Conservation (phyloP, 306 rosid species). For the Cyamopsis tetragonoloba region DNA sequence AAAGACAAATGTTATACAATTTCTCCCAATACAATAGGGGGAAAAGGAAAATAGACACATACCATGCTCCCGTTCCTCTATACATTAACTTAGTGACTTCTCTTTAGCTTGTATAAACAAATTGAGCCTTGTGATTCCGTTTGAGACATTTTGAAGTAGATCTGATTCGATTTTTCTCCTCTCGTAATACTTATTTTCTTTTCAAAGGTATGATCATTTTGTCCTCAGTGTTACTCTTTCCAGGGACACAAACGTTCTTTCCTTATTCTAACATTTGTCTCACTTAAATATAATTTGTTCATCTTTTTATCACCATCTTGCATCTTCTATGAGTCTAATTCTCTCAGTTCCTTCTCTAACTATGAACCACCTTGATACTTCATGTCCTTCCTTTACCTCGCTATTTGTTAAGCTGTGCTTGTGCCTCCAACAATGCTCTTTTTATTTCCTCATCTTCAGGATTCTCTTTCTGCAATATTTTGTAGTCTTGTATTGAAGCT, state of each 20-base stretch:
- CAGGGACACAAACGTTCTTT: neutral
- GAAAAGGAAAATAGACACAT: neutral
- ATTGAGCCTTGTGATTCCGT: neutral
- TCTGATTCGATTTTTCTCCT: conserved; percentile 7
- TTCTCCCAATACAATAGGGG: neutral
- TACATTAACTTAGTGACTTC: conserved; percentile 4
- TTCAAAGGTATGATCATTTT: neutral
- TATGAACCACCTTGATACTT: neutral
- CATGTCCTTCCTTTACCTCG: conserved; percentile 24
- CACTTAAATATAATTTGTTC: neutral
- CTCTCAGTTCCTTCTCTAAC: neutral
- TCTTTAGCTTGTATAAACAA: neutral
- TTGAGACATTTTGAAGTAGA: neutral
- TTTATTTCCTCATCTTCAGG: conserved; percentile 54
- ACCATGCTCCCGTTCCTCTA: neutral
- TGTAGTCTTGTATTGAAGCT: conserved; percentile 67
- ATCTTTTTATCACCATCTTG: neutral
- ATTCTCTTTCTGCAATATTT: conserved; percentile 47
- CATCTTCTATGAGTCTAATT: neutral
- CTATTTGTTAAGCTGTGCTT: conserved; percentile 39
- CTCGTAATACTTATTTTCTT: neutral
- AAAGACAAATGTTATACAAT: neutral
- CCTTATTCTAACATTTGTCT: neutral
- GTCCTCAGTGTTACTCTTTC: neutral
- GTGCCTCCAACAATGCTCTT: conserved; percentile 47